These are phyloP conservation scores for Gossypium australe DNA, from an alignment of 345 rosid genomes.

Conservation along the genomic window DNA sequence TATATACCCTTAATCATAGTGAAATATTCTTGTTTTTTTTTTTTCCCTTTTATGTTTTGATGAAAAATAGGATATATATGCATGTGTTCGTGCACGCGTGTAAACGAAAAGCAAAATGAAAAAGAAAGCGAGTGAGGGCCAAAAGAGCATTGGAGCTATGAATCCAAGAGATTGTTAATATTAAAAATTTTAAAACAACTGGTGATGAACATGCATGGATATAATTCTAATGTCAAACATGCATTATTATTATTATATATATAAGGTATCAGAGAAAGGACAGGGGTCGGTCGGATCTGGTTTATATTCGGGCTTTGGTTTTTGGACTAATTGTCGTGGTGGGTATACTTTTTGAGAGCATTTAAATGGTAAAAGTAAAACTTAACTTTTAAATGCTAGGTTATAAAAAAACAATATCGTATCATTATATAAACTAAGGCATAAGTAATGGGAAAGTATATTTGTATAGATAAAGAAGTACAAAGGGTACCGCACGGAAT, in stretches of 20 bases:
- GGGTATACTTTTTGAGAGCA: background rate
- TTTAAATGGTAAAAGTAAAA: background rate
- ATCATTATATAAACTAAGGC: background rate
- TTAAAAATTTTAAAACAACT: background rate
- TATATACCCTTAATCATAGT: slow-evolving; percentile 26
- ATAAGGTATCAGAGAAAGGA: too few relatives aligned
- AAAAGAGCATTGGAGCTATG: background rate
- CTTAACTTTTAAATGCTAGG: background rate
- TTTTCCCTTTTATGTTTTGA: background rate
- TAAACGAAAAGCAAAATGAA: slow-evolving; percentile 2
- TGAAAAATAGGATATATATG: slow-evolving; percentile 10
- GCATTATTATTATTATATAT: too few relatives aligned
- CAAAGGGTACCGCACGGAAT: background rate
- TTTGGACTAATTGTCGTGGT: background rate
- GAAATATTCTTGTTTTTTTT: background rate
- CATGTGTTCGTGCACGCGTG: slow-evolving; percentile 37
- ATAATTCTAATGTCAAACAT: background rate
- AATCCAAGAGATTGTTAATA: background rate
- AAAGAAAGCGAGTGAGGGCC: background rate
- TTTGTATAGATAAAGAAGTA: background rate
- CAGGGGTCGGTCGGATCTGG: too few relatives aligned
- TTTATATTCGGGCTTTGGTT: too few relatives aligned
- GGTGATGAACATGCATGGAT: background rate
- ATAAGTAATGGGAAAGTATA: background rate
- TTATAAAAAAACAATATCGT: background rate